Conservation (phyloP, 2,329 filamentous ascomycete genomes). For the Acarospora socialis region DNA sequence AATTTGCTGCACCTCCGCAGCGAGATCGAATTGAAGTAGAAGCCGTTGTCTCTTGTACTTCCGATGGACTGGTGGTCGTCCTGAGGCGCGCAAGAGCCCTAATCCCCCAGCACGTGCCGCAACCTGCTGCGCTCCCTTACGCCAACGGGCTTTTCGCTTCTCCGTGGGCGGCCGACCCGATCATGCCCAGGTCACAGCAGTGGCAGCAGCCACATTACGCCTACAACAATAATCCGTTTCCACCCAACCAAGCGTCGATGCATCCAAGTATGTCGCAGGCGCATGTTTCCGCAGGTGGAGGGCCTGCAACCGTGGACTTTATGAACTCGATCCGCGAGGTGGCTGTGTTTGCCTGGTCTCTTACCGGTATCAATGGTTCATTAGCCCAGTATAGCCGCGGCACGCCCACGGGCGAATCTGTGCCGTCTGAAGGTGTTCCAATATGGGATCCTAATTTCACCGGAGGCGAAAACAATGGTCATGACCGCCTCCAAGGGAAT, state of each 20-base stretch:
- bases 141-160: slow-evolving; percentile 61
- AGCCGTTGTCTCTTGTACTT: slow-evolving; percentile 82
- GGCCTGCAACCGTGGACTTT: slow-evolving; percentile 47
- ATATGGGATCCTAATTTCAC: slow-evolving; percentile 39
- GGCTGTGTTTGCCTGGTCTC: slow-evolving; percentile 75
- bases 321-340: slow-evolving; percentile 73
- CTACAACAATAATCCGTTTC: slow-evolving; percentile 6
- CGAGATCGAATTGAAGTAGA: slow-evolving; percentile 52
- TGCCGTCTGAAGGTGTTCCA: slow-evolving; percentile 46
- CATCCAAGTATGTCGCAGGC: slow-evolving; percentile 30
- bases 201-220: slow-evolving; percentile 7
- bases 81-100: slow-evolving; percentile 58
- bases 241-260: slow-evolving; percentile 30
- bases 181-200: slow-evolving; percentile 25
- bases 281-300: slow-evolving; percentile 27
- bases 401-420: slow-evolving; percentile 46
- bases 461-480: too few species aligned
- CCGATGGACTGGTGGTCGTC: slow-evolving; percentile 73
- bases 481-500: too few species aligned
- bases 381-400: slow-evolving; percentile 51
- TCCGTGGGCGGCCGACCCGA: slow-evolving; percentile 60
- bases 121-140: slow-evolving; percentile 25
- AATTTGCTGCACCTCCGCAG: slow-evolving; percentile 6
- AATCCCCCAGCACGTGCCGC: slow-evolving; percentile 39
- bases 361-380: slow-evolving; percentile 66